Evolutionary conservation across 192 early-diverging fungal species (phyloP), one percentile per base, ranked within the genome.

Genomic region (Lobosporangium transversale): DNA sequence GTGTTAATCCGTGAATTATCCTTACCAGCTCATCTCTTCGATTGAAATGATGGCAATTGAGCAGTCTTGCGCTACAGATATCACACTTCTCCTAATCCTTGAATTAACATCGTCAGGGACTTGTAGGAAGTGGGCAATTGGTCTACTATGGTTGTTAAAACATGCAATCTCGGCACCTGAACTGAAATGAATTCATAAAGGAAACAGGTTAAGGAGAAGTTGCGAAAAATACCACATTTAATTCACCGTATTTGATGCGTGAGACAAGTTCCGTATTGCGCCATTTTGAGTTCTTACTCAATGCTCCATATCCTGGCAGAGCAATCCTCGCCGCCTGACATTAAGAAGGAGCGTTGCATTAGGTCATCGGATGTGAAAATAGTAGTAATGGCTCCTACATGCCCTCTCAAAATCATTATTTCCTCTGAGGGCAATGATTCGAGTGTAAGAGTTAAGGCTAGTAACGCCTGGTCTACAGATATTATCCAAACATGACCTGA

Each of bases 251-350:
- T 7, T 9, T 30, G 21, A 17, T 49, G 47, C 21, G 47, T 10
- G 23, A 1, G 47, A 0, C 20, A 49, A 2, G n/a, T n/a, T n/a
- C n/a, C n/a, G n/a, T n/a, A n/a, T n/a, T n/a, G n/a, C n/a, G n/a
- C n/a, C n/a, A n/a, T n/a, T n/a, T n/a, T n/a, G n/a, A n/a, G n/a
- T n/a, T n/a, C 86, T 71, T 84, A 92, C 92, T 88, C 87, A 29
- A 92, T 68, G 45, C 87, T 86, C 93, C 93, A 94, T 40, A 94
- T 86, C 59, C 85, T 85, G 12, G 92, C 83, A 11, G 84, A 81
- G 45, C 89, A 91, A 69, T 92, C 90, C 24, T 64, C 65, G 3
- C 88, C 88, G 33, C 90, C 91, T 8, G 90, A 89, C 11, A 94
- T 40, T 8, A 94, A 20, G 53, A 66, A 89, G 50, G 27, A 86